Evolutionary conservation across 371 early-diverging fungal genomes (phyloP).

Genomic region (Fennellomyces sp.): DNA sequence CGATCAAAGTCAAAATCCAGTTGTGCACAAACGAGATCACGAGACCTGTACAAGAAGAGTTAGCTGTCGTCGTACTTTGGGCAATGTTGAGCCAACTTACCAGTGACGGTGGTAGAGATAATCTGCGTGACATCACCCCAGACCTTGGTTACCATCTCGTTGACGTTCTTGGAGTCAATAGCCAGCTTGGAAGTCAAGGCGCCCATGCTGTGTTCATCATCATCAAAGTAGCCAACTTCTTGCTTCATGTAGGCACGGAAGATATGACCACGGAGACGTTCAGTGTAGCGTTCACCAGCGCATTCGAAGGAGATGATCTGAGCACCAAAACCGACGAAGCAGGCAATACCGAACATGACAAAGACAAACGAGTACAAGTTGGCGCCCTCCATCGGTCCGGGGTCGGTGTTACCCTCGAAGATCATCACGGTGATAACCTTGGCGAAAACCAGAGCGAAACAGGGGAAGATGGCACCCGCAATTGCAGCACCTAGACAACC

Average conservation of each 20-base stretch:
- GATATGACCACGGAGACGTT: slow-evolving; percentile 50
- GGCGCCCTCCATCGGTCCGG: slow-evolving; percentile 47
- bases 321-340: slow-evolving; percentile 40
- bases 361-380: slow-evolving; percentile 79
- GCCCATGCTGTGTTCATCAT: slow-evolving; percentile 77
- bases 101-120: slow-evolving; percentile 37
- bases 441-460: slow-evolving; percentile 45
- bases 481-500: slow-evolving; percentile 49
- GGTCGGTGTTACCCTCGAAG: not conserved
- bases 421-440: slow-evolving; percentile 25
- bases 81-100: slow-evolving; percentile 13
- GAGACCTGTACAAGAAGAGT: slow-evolving; percentile 31
- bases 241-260: slow-evolving; percentile 69
- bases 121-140: slow-evolving; percentile 57
- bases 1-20: slow-evolving; percentile 66
- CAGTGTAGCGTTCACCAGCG: slow-evolving; percentile 56
- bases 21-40: slow-evolving; percentile 52
- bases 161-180: slow-evolving; percentile 71
- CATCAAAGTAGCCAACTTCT: slow-evolving; percentile 86
- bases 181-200: slow-evolving; percentile 78
- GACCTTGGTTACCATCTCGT: slow-evolving; percentile 64
- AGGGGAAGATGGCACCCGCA: slow-evolving; percentile 55
- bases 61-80: no score
- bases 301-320: slow-evolving; percentile 37
- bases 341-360: slow-evolving; percentile 50